Base-by-base conservation (phyloP, 2,329 filamentous ascomycete species). In the Alternaria panax region DNA sequence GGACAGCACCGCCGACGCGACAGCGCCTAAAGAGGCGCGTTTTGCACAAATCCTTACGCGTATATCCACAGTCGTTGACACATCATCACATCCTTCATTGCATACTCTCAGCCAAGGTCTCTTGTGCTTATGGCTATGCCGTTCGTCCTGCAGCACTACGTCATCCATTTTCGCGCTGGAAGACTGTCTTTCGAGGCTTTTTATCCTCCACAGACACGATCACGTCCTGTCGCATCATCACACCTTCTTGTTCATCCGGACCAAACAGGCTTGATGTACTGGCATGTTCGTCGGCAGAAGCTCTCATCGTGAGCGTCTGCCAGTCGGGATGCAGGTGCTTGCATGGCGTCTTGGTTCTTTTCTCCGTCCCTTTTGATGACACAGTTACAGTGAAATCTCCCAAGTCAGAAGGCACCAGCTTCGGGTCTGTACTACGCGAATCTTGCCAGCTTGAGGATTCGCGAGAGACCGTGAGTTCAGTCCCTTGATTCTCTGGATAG, bases 211-310 rank as follows among this genome's bases (percentile, higher is more conserved):
- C 61, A 24, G 61, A 54, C 5, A 70, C 61, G 7, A 57, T 64
- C 20, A 68, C 62, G 20, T 69, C 67, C 5, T 63, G 50, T 25
- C 64, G 60, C 38, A 65, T 47, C 57, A 67, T 64, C 11, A 70
- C 64, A 3, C 65, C 67, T 22, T 56, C 63, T 54, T 48, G 40
- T 4, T 62, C 51, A 27, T 59, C 43, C 9, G 28, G 41, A 18
- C 65, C 62, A 40, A 66, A 63, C 6, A 70, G 43, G 40, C 67
- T 69, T 6, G 67, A 69, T 2, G 66, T 70, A 34, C 66, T 70
- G 7, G 64, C 67, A n/a, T 70, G 58, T 16, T 65, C 67, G 16
- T 68, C 64, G 20, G 58, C 56, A 22, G 42, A 43, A n/a, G 27
- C 54, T 6, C 63, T 62, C 48, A 65, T 64, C 2, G 64, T 55